A percentile compares a stretch with the other conserved stretches of the same genome.
phyloP scores from a whole-genome alignment of 176 grass and related monocot species.

The Secale cereale region DNA sequence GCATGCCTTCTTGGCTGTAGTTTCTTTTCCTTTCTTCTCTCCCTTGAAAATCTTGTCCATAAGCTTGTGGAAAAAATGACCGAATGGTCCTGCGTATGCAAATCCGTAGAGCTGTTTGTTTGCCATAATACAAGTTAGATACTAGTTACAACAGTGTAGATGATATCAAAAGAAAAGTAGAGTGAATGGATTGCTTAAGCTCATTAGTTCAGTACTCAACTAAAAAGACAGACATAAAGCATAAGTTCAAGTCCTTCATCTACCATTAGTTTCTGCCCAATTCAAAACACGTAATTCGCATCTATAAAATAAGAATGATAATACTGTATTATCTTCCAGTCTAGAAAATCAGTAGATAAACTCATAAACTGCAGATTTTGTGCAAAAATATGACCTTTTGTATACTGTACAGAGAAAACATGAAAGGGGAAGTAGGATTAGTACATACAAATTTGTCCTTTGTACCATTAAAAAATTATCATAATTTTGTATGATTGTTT shows the following conservation, averaged over 20 bases:
- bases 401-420: neutral
- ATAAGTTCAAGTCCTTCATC: neutral
- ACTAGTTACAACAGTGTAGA: neutral
- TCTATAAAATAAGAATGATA: neutral
- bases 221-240: neutral
- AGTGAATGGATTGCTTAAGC: neutral
- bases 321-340: neutral
- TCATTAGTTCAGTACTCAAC: neutral
- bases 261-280: neutral
- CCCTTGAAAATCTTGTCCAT: slow-evolving; percentile 85
- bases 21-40: slow-evolving; percentile 78
- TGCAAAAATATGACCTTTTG: neutral
- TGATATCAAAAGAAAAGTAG: neutral
- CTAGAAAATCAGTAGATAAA: neutral
- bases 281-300: neutral
- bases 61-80: slow-evolving; percentile 84
- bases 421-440: neutral
- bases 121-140: neutral
- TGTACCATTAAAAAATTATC: neutral
- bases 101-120: slow-evolving; percentile 71
- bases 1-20: slow-evolving; percentile 80
- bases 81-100: slow-evolving; percentile 76
- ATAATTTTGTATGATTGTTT: neutral
- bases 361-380: neutral
- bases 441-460: neutral